A percentile compares a stretch with the other conserved stretches of the same genome.
Conservation (phyloP, 257 asterid species). For the Petunia axillaris region DNA sequence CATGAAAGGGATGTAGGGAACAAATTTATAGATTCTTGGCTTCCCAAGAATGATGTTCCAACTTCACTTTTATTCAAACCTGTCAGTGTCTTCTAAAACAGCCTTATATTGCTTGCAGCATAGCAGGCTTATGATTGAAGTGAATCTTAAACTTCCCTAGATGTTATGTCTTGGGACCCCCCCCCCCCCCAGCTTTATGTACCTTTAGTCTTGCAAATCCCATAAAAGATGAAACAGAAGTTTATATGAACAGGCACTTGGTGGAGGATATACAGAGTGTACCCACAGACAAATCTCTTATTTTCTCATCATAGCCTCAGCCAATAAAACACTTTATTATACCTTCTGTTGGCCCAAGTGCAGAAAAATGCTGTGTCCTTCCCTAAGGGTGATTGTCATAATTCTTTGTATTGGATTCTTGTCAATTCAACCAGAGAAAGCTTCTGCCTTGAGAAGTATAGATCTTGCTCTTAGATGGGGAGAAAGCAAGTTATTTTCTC, state of each 20-base stretch:
- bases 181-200: slow-evolving; percentile 38
- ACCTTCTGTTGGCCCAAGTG: slow-evolving; percentile 24
- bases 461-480: slow-evolving; percentile 60
- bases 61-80: slow-evolving; percentile 75
- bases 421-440: slow-evolving; percentile 45
- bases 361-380: slow-evolving; percentile 53
- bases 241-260: slow-evolving; percentile 38
- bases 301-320: slow-evolving; percentile 28
- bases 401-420: slow-evolving; percentile 50
- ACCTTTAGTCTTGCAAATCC: slow-evolving; percentile 60
- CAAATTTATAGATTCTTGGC: slow-evolving; percentile 78
- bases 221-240: slow-evolving; percentile 32
- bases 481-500: slow-evolving; percentile 24
- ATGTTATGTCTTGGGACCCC: slow-evolving; percentile 39
- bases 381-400: slow-evolving; percentile 42
- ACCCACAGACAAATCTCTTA: slow-evolving; percentile 34
- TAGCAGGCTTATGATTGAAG: slow-evolving; percentile 73
- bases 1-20: slow-evolving; percentile 58
- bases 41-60: slow-evolving; percentile 65
- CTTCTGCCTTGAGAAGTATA: slow-evolving; percentile 46
- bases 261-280: slow-evolving; percentile 24
- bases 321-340: slow-evolving; percentile 22
- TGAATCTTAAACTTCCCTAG: slow-evolving; percentile 62
- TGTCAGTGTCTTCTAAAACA: slow-evolving; percentile 77
- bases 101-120: slow-evolving; percentile 64